These are phyloP conservation scores for Hamamelis virginiana DNA, from an alignment of 164 flowering plant species.

Conservation along the genomic window DNA sequence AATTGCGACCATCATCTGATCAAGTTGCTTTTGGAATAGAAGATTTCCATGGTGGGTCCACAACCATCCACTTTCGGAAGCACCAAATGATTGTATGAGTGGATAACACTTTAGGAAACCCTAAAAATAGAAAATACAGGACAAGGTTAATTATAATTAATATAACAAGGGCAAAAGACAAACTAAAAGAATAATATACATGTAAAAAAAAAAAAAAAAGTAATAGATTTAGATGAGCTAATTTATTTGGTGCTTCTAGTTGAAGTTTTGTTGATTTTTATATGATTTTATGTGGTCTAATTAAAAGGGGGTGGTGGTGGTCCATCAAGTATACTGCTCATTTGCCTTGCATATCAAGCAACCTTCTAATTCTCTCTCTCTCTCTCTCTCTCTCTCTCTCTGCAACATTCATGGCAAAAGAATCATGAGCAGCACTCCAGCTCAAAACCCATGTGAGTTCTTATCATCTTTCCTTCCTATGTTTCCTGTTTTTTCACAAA, in stretches of 20 bases:
- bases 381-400: conserved; percentile 39
- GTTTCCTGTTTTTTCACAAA: conserved; percentile 3
- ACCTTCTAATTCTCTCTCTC: conserved; percentile 41
- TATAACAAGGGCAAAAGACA: background rate
- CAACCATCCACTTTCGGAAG: background rate
- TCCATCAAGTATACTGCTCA: conserved; percentile 78
- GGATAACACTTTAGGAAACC: background rate
- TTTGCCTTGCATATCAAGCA: conserved; percentile 92
- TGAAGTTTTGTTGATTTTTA: conserved; percentile 25
- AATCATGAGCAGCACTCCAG: conserved; percentile 74
- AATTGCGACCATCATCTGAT: conserved; percentile 29
- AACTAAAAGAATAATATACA: background rate
- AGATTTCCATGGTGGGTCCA: conserved; percentile 20
- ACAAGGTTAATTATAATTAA: background rate
- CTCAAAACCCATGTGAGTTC: conserved; percentile 83
- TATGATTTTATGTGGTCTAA: conserved; percentile 15
- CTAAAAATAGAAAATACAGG: background rate
- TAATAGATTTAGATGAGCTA: background rate
- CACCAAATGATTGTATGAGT: conserved; percentile 6
- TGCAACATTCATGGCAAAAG: conserved; percentile 68
- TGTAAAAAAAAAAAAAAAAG: background rate
- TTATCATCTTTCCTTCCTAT: conserved; percentile 24
- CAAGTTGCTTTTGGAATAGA: conserved; percentile 14
- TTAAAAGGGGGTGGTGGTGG: conserved; percentile 49
- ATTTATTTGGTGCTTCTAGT: conserved; percentile 27